Evolutionary conservation across 2,329 filamentous ascomycete genomes (phyloP).

Genomic region (Neofusicoccum parvum): DNA sequence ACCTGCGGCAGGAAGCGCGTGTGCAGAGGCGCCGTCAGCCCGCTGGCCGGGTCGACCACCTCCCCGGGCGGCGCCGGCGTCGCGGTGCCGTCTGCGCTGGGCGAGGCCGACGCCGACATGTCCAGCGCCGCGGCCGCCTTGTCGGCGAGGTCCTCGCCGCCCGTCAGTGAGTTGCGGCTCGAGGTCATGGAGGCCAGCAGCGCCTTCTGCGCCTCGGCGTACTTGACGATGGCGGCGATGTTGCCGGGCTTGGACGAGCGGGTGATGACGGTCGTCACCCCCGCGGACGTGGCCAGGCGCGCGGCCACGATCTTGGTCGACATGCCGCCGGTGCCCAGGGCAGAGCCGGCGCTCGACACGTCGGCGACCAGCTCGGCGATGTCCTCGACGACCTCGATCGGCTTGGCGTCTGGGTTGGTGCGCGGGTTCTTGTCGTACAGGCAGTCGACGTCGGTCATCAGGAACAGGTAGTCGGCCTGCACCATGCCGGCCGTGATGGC

Average conservation of each 20-base stretch:
- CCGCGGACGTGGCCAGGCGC: slow-evolving; percentile 86
- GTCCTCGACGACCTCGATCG: slow-evolving; percentile 91
- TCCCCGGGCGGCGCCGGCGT: not conserved
- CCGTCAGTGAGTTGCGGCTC: slow-evolving; percentile 23
- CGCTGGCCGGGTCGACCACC: slow-evolving; percentile 35
- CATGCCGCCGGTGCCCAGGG: slow-evolving; percentile 94
- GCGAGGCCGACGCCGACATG: not conserved
- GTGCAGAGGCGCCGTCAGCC: slow-evolving; percentile 63
- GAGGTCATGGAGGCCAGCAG: slow-evolving; percentile 31
- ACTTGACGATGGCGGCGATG: slow-evolving; percentile 80
- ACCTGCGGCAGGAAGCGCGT: slow-evolving; percentile 88
- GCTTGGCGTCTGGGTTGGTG: slow-evolving; percentile 77
- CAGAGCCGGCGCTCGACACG: slow-evolving; percentile 85
- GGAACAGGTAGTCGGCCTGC: slow-evolving; percentile 91
- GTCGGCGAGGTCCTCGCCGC: slow-evolving; percentile 30
- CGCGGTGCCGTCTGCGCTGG: slow-evolving; percentile 25
- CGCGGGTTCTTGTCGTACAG: slow-evolving; percentile 96
- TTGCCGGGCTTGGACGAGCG: slow-evolving; percentile 92
- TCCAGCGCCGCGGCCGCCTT: slow-evolving; percentile 29
- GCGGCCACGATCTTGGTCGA: slow-evolving; percentile 95
- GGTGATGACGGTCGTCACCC: slow-evolving; percentile 94
- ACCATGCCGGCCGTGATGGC: slow-evolving; percentile 98
- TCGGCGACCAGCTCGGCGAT: slow-evolving; percentile 82
- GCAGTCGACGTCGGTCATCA: slow-evolving; percentile 99
- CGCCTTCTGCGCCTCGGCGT: slow-evolving; percentile 67